phyloP scores from a whole-genome alignment of 768 basidiomycete species.

The Amanita exitialis region DNA sequence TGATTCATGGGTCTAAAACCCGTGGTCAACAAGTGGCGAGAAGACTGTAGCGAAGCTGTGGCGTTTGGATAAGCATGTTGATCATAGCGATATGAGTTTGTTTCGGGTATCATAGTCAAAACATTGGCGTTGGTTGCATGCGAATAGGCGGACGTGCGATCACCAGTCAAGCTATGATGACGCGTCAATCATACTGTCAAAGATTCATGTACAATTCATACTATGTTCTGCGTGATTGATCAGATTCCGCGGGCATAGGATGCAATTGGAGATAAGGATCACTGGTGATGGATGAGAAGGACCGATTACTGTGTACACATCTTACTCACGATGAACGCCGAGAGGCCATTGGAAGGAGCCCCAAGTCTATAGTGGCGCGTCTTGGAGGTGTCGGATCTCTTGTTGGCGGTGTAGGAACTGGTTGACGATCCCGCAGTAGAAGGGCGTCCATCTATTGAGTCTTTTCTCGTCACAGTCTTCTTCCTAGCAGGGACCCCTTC shows the following conservation, averaged over 20 bases:
- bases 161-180: conserved; percentile 17
- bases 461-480: conserved; percentile 48
- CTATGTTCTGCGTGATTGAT: conserved; percentile 35
- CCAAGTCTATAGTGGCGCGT: conserved; percentile 33
- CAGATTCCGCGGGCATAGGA: conserved; percentile 33
- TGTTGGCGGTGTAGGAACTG: conserved; percentile 60
- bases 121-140: conserved; percentile 29
- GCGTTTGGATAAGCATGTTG: conserved; percentile 29
- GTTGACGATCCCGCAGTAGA: conserved; percentile 74
- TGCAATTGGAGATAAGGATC: conserved; percentile 36
- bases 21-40: conserved; percentile 28
- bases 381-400: conserved; percentile 57
- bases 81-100: conserved; percentile 48
- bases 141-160: conserved; percentile 35
- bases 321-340: conserved; percentile 28
- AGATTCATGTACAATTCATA: conserved; percentile 20
- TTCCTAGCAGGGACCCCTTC: conserved; percentile 68
- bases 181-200: conserved; percentile 4
- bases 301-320: conserved; percentile 5
- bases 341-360: conserved; percentile 28
- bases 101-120: conserved; percentile 53
- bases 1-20: conserved; percentile 41
- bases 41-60: conserved; percentile 18
- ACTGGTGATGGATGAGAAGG: conserved; percentile 19
- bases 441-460: conserved; percentile 51